Evolutionary conservation across 768 basidiomycete species (phyloP).

Genomic region (Lepiota venenata): DNA sequence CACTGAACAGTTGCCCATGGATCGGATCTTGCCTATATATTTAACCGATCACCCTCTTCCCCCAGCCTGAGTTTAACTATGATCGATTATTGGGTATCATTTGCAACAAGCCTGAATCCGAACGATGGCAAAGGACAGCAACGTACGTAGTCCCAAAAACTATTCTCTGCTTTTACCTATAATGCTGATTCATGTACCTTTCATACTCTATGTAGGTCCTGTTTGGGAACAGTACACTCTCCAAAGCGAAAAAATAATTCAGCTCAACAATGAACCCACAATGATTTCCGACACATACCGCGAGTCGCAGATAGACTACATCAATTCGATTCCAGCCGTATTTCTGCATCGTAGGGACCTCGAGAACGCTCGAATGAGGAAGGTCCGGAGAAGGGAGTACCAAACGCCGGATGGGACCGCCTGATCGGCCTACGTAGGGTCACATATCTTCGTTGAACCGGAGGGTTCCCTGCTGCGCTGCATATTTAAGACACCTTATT

Average conservation of each 20-base stretch:
- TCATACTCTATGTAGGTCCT: constrained; percentile 18
- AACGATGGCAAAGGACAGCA: constrained; percentile 32
- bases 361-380: background rate
- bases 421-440: too few species aligned
- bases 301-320: constrained; percentile 31
- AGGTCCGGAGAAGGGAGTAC: constrained; percentile 7
- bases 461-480: too few species aligned
- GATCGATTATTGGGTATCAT: constrained; percentile 43
- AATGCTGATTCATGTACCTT: background rate
- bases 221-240: constrained; percentile 28
- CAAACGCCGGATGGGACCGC: too few species aligned
- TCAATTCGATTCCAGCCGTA: constrained; percentile 27
- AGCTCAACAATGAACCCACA: constrained; percentile 30
- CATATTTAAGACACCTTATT: too few species aligned
- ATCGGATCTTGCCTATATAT: constrained; percentile 31
- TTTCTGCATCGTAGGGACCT: constrained; percentile 6
- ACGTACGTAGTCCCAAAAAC: constrained; percentile 18
- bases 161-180: background rate
- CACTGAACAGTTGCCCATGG: constrained; percentile 26
- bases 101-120: constrained; percentile 33
- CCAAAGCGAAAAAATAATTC: constrained; percentile 15
- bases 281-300: constrained; percentile 35
- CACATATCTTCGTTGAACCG: too few species aligned
- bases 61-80: constrained; percentile 27
- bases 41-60: constrained; percentile 8